These are phyloP conservation scores for Puccinellia tenuiflora DNA, from an alignment of 176 grass and related monocot species.

Conservation along the genomic window DNA sequence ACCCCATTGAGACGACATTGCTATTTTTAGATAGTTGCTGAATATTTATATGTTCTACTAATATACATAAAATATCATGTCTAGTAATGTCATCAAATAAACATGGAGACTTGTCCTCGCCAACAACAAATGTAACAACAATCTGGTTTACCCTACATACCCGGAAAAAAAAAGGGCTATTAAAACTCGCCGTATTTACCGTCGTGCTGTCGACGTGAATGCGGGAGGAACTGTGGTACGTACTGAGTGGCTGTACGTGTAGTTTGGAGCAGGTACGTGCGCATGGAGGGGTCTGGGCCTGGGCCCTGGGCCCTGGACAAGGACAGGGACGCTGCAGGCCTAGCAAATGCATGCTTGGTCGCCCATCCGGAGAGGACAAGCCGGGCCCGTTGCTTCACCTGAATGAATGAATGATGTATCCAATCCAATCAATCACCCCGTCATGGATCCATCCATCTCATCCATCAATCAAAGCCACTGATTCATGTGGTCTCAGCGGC, in stretches of 20 bases:
- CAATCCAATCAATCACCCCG: conserved; percentile 11
- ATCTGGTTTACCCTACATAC: too few relatives aligned
- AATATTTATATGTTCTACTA: too few relatives aligned
- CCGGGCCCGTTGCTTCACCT: neutral
- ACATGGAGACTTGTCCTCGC: too few relatives aligned
- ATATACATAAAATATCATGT: too few relatives aligned
- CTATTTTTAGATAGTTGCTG: too few relatives aligned
- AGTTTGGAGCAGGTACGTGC: neutral
- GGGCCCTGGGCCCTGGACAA: too few relatives aligned
- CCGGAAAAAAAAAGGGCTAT: neutral
- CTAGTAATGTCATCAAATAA: too few relatives aligned
- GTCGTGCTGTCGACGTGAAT: neutral
- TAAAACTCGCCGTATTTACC: neutral
- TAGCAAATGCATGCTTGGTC: conserved; percentile 15
- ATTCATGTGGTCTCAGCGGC: conserved; percentile 2
- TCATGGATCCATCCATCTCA: conserved; percentile 8
- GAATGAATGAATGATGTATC: conserved; percentile 25
- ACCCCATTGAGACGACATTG: too few relatives aligned
- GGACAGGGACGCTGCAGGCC: neutral
- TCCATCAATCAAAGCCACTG: neutral
- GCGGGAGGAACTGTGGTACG: neutral
- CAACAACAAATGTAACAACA: too few relatives aligned
- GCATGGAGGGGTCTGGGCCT: neutral
- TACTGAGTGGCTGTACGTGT: neutral
- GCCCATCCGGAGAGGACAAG: neutral